These are phyloP conservation scores for Pittosporum tobira DNA, from an alignment of 129 eudicot species.

Conservation along the genomic window DNA sequence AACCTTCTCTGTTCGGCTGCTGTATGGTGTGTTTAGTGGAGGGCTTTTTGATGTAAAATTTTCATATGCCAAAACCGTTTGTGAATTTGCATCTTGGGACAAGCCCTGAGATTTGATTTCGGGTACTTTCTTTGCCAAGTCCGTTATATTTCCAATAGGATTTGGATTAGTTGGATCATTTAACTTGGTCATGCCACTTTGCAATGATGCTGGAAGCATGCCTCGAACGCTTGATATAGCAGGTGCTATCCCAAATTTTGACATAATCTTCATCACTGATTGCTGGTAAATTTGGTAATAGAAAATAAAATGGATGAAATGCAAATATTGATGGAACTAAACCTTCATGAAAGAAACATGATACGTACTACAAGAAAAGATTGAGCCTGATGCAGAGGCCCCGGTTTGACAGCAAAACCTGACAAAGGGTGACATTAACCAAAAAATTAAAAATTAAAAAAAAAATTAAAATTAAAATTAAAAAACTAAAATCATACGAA, in stretches of 20 bases:
- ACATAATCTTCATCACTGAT: conserved; percentile 44
- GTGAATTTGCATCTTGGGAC: conserved; percentile 12
- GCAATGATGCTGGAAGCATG: conserved; percentile 45
- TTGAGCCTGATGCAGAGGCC: conserved; percentile 63
- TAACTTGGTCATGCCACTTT: conserved; percentile 28
- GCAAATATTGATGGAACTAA: neutral
- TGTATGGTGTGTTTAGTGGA: conserved; percentile 26
- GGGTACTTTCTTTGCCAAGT: conserved; percentile 26
- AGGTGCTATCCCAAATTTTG: conserved; percentile 50
- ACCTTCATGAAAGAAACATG: conserved; percentile 7
- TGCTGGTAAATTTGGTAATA: conserved; percentile 31
- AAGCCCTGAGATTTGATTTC: conserved; percentile 13
- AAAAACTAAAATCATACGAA: too few relatives aligned
- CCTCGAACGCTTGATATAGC: conserved; percentile 45
- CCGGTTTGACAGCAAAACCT: conserved; percentile 87
- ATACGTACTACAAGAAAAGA: conserved; percentile 43
- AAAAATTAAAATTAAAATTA: too few relatives aligned
- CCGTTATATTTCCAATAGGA: conserved; percentile 29
- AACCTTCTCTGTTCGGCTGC: conserved; percentile 55
- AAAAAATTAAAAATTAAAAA: too few relatives aligned
- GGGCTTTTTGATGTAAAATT: conserved; percentile 17
- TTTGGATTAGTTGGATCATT: conserved; percentile 20
- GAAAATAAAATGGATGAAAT: conserved; percentile 18
- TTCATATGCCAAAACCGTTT: conserved; percentile 13
- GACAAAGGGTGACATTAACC: too few relatives aligned